These are phyloP conservation scores for Phytophthora pseudosyringae DNA, from an alignment of 352 stramenopile genomes.

Conservation along the genomic window DNA sequence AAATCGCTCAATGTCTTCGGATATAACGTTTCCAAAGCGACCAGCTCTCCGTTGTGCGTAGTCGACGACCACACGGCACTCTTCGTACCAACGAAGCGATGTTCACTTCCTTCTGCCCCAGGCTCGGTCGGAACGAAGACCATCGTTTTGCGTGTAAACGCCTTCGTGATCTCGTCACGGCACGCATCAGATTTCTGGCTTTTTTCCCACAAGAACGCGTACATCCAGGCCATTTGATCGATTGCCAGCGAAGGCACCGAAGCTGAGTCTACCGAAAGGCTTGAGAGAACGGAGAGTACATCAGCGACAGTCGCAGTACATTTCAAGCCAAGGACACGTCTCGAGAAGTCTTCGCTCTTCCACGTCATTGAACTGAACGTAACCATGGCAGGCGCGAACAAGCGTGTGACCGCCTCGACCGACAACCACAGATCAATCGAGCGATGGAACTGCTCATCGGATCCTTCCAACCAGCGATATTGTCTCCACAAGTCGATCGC, in stretches of 20 bases:
- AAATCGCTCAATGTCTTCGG: conserved; percentile 57
- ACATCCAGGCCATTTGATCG: conserved; percentile 40
- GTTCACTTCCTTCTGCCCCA: neutral
- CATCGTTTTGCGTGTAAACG: conserved; percentile 37
- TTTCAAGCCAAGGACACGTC: conserved; percentile 55
- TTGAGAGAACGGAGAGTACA: conserved; percentile 48
- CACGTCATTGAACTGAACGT: conserved; percentile 48
- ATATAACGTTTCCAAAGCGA: conserved; percentile 61
- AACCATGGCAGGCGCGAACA: conserved; percentile 58
- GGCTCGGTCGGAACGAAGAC: conserved; percentile 29
- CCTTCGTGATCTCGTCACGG: conserved; percentile 28
- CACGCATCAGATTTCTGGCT: conserved; percentile 29
- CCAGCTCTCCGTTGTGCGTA: conserved; percentile 35
- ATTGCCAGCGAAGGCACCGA: conserved; percentile 20
- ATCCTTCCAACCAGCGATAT: conserved; percentile 50
- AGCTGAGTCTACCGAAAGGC: conserved; percentile 30
- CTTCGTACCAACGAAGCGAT: conserved; percentile 34
- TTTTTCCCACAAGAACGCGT: conserved; percentile 54
- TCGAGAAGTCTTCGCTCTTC: conserved; percentile 45
- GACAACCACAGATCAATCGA: conserved; percentile 56
- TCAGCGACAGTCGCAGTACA: conserved; percentile 42
- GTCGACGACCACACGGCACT: conserved; percentile 56
- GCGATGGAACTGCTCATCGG: conserved; percentile 42
- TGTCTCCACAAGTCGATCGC: conserved; percentile 31
- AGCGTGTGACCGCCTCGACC: conserved; percentile 32